Conservation (phyloP, 2,329 filamentous ascomycete species). For the Sarocladiaceae sp. region DNA sequence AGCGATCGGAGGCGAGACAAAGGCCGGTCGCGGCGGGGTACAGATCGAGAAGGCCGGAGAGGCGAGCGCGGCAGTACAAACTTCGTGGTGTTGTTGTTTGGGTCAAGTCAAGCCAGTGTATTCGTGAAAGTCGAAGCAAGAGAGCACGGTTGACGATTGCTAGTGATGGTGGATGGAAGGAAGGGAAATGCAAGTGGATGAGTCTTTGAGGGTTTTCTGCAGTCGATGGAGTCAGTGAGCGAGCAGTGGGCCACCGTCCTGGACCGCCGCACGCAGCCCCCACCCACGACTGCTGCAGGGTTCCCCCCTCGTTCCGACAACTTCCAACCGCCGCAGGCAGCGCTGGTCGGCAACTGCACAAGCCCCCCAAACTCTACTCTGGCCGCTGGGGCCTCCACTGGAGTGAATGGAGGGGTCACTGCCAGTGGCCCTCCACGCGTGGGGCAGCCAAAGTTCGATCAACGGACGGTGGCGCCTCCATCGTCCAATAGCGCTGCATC, state of each 20-base stretch:
- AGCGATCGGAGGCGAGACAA: not conserved
- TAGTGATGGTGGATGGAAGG: slow-evolving; percentile 3
- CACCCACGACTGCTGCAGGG: slow-evolving; percentile 1
- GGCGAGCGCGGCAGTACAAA: not conserved
- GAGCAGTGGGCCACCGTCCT: slow-evolving; percentile 5
- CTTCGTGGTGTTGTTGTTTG: too few species aligned
- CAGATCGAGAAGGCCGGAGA: not conserved
- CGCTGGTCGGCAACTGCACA: not conserved
- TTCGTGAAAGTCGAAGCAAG: not conserved
- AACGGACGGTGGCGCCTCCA: not conserved
- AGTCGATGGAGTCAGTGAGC: not conserved
- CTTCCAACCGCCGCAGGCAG: not conserved
- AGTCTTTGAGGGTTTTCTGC: slow-evolving; percentile 10
- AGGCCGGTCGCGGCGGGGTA: slow-evolving; percentile 5
- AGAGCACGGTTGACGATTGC: not conserved
- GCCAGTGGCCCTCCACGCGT: not conserved
- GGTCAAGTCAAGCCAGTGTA: too few species aligned
- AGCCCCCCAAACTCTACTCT: not conserved
- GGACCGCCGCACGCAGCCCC: not conserved
- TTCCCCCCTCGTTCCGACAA: not conserved
- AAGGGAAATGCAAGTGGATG: slow-evolving; percentile 1
- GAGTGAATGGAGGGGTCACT: slow-evolving; percentile 1
- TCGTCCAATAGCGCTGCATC: not conserved
- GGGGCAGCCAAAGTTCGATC: not conserved
- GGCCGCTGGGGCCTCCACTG: not conserved